These are phyloP conservation scores for Corynespora cassiicola DNA, from an alignment of 2,329 filamentous ascomycete genomes.

Conservation along the genomic window DNA sequence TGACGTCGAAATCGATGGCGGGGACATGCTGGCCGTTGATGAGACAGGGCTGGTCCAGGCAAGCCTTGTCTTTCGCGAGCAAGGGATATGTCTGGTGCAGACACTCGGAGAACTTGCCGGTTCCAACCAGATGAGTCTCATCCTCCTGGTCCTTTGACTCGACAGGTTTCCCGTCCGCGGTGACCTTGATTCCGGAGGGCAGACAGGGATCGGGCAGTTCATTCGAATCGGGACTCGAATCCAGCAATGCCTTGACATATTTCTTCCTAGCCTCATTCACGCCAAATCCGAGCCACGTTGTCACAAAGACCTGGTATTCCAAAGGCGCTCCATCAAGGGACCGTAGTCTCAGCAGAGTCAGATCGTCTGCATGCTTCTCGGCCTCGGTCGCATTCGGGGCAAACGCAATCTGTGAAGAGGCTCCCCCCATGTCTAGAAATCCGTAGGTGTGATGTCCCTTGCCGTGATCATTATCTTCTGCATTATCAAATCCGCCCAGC, in stretches of 20 bases:
- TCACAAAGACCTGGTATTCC: slow-evolving; percentile 92
- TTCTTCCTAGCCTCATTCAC: slow-evolving; percentile 88
- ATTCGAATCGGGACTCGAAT: slow-evolving; percentile 65
- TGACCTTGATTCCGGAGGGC: slow-evolving; percentile 76
- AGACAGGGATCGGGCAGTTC: slow-evolving; percentile 92
- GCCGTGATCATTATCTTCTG: slow-evolving; percentile 77
- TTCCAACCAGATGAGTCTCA: slow-evolving; percentile 73
- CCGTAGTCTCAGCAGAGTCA: slow-evolving; percentile 85
- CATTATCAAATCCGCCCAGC: slow-evolving; percentile 84
- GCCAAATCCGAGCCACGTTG: slow-evolving; percentile 97
- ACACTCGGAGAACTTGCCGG: slow-evolving; percentile 86
- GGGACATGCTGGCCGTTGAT: slow-evolving; percentile 92
- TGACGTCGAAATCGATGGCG: slow-evolving; percentile 94
- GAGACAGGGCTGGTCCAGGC: slow-evolving; percentile 82
- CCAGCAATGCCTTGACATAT: slow-evolving; percentile 79
- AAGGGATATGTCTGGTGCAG: slow-evolving; percentile 81
- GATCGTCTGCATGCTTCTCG: slow-evolving; percentile 84
- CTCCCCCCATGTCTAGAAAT: slow-evolving; percentile 97
- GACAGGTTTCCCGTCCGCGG: slow-evolving; percentile 71
- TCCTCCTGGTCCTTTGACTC: slow-evolving; percentile 49
- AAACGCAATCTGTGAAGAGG: slow-evolving; percentile 97
- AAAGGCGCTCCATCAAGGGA: slow-evolving; percentile 77
- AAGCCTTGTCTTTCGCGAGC: slow-evolving; percentile 86
- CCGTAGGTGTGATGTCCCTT: slow-evolving; percentile 94
- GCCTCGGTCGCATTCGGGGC: slow-evolving; percentile 92